Percentiles rank a stretch among this genome's conserved stretches.
Evolutionary conservation across 371 early-diverging fungal species (phyloP).

Genomic region (Neoconidiobolus thromboides): DNA sequence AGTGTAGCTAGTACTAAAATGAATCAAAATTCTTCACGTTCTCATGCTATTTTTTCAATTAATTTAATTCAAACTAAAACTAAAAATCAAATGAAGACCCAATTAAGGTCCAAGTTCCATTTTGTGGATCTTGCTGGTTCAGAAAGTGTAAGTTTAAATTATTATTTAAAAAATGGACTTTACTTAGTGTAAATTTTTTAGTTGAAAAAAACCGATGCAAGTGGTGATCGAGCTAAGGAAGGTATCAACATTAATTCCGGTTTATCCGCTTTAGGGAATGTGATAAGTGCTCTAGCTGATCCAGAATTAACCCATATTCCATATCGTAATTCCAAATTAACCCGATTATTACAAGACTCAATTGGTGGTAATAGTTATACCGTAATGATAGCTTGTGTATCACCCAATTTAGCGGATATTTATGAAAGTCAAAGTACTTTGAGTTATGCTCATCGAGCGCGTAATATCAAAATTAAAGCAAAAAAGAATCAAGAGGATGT

Average conservation of each 20-base stretch:
- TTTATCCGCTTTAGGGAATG: constrained; percentile 92
- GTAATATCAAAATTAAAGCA: constrained; percentile 30
- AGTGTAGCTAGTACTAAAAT: constrained; percentile 92
- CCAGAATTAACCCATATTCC: constrained; percentile 71
- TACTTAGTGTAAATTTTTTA: no score
- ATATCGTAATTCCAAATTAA: constrained; percentile 97
- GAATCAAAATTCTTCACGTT: constrained; percentile 89
- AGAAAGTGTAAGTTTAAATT: constrained; percentile 19
- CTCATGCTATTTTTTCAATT: constrained; percentile 95
- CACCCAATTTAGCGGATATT: constrained; percentile 55
- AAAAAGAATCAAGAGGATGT: no score
- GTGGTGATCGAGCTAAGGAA: constrained; percentile 90
- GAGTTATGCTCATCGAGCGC: constrained; percentile 74
- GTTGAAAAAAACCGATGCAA: constrained; percentile 84
- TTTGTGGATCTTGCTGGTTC: constrained; percentile 97
- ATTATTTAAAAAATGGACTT: no score
- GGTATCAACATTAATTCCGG: constrained; percentile 96
- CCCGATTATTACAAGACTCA: constrained; percentile 91
- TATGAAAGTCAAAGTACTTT: constrained; percentile 86
- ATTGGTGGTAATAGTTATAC: constrained; percentile 89
- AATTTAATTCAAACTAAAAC: constrained; percentile 10
- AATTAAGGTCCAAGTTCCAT: constrained; percentile 56
- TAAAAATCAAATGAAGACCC: constrained; percentile 5
- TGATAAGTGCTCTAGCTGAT: constrained; percentile 93
- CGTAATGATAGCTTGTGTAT: constrained; percentile 84